These are phyloP conservation scores for Petunia secreta DNA, from an alignment of 257 asterid species.

Conservation along the genomic window DNA sequence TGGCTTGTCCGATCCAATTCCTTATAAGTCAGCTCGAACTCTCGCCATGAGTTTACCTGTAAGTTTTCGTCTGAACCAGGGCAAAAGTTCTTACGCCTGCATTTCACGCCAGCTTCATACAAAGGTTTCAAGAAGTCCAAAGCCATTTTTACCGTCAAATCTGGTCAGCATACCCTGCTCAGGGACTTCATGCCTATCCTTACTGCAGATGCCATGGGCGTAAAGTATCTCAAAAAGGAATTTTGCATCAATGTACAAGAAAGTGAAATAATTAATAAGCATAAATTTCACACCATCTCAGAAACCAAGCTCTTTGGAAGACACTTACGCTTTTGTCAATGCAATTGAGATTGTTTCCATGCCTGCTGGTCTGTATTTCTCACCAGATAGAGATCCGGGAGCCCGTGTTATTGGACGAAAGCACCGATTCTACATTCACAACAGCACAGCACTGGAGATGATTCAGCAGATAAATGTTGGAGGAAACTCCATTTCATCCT, in stretches of 20 bases:
- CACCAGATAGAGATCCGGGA: constrained; percentile 48
- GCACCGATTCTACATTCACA: constrained; percentile 59
- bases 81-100: constrained; percentile 40
- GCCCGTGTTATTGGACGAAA: constrained; percentile 54
- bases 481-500: constrained; percentile 54
- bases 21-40: constrained; percentile 39
- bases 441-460: constrained; percentile 63
- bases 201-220: constrained; percentile 41
- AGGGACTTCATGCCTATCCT: constrained; percentile 39
- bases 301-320: background rate
- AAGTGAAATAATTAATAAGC: constrained; percentile 38
- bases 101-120: constrained; percentile 37
- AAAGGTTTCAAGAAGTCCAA: constrained; percentile 38
- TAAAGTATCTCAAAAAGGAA: constrained; percentile 46
- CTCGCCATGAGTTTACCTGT: constrained; percentile 36
- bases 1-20: constrained; percentile 22
- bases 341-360: constrained; percentile 55
- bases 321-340: constrained; percentile 52
- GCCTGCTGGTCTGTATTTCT: constrained; percentile 46
- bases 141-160: constrained; percentile 34
- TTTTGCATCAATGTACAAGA: constrained; percentile 47
- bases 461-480: constrained; percentile 63
- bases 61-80: constrained; percentile 32
- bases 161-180: constrained; percentile 34
- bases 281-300: constrained; percentile 49